Conservation (phyloP, 2,329 filamentous ascomycete genomes). For the Pseudogymnoascus sp. region DNA sequence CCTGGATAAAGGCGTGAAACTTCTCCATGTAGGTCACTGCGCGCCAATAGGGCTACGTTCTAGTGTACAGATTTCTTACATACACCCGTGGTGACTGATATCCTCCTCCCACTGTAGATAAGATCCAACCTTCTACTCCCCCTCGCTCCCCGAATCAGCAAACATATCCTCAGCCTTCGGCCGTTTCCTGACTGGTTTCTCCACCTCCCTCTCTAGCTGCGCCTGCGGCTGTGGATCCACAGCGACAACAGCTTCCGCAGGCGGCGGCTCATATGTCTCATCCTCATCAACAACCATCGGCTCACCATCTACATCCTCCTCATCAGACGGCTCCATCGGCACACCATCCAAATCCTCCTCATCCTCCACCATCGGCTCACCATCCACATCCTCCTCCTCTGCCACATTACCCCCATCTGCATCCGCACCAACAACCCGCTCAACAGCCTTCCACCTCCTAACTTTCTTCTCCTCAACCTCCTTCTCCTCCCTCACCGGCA, state of each 20-base stretch:
- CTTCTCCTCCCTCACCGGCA: slow-evolving; percentile 23
- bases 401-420: slow-evolving; percentile 26
- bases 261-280: slow-evolving; percentile 28
- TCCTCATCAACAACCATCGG: slow-evolving; percentile 41
- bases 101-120: not conserved
- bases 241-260: slow-evolving; percentile 15
- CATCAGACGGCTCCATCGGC: slow-evolving; percentile 36
- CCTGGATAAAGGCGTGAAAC: not conserved
- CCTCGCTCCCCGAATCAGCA: slow-evolving; percentile 59
- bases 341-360: slow-evolving; percentile 33
- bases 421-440: slow-evolving; percentile 31
- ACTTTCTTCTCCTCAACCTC: slow-evolving; percentile 38
- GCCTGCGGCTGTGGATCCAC: not conserved
- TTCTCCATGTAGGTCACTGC: not conserved
- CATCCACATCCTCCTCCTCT: slow-evolving; percentile 39
- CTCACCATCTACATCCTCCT: slow-evolving; percentile 35
- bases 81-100: not conserved
- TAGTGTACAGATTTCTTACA: not conserved
- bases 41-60: not conserved
- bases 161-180: slow-evolving; percentile 83
- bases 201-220: not conserved
- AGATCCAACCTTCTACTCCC: not conserved
- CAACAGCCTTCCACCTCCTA: slow-evolving; percentile 32
- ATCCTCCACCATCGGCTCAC: slow-evolving; percentile 31
- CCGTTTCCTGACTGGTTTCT: slow-evolving; percentile 43